Base-by-base conservation (phyloP, 108 stramenopile genomes). In the Conticribra weissflogii region DNA sequence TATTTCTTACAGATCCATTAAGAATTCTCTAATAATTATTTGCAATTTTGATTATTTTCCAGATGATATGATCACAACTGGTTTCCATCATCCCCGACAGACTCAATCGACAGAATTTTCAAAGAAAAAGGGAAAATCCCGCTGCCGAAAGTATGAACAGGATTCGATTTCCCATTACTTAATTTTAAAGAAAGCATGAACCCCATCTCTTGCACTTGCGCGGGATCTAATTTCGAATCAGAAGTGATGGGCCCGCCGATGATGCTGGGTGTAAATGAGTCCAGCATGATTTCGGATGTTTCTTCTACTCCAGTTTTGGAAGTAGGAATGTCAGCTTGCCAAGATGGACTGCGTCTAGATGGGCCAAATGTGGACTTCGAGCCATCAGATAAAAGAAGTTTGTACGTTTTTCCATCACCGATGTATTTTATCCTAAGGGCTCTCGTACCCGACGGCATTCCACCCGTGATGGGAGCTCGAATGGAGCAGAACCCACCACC, bases 331-430 rank as follows among this genome's bases (percentile, higher is more conserved):
- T 90, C 86, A 17, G 31, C 47, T 66, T 90, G 88, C 86, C 89
- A 90, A 0, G 81, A 81, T 3, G 83, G 86, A 60, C 62, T 81
- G 15, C 71, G 58, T 24, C 82, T 41, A 46, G 65, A 71, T 22
- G 85, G 81, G 8, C 83, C 83, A 57, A 85, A 82, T 2, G 79
- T 50, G 7, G 75, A 66, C 41, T 66, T 55, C 50, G 63, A 81
- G 19, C 87, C 87, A 56, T 88, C 84, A 15, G 84, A 81, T 19
- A 91, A 48, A 2, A 84, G 49, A 5, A 91, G 32, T 62, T 91
- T 91, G 76, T 85, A 91, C 12, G 90, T 91, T 71, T 87, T 87
- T 0, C 87, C 87, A 68, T 91, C 90, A 27, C 87, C 90, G 7
- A 47, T 25, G 46, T 73, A 78, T 2, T 54, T 46, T 12, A 86